Percentiles rank a stretch among this genome's conserved stretches.
Evolutionary conservation across 2,329 filamentous ascomycete genomes (phyloP).

Genomic region (Metarhizium album): DNA sequence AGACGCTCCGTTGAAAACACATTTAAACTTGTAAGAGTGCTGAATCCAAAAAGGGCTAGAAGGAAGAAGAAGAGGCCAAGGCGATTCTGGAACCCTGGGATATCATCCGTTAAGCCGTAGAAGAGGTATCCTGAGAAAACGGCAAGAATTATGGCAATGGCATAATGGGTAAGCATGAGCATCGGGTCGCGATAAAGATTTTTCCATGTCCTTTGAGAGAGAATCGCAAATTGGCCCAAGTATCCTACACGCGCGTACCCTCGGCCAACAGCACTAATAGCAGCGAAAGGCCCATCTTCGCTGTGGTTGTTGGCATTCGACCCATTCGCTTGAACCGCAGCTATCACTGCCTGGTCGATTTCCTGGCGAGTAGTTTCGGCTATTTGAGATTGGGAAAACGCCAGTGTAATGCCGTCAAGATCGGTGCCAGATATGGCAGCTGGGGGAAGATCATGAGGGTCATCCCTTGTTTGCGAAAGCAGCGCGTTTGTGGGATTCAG

Average conservation of each 20-base stretch:
- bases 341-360: conserved; percentile 57
- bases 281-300: conserved; percentile 34
- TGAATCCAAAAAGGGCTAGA: conserved; percentile 91
- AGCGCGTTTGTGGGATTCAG: conserved; percentile 30
- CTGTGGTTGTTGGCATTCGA: conserved; percentile 42
- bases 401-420: conserved; percentile 67
- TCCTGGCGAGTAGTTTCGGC: conserved; percentile 65
- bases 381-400: conserved; percentile 70
- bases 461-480: conserved; percentile 55
- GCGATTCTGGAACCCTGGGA: conserved; percentile 94
- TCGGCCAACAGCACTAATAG: conserved; percentile 53
- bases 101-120: conserved; percentile 91
- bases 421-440: conserved; percentile 57
- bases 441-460: conserved; percentile 52
- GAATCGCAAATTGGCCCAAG: conserved; percentile 71
- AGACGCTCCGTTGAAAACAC: conserved; percentile 88
- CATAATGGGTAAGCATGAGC: conserved; percentile 97
- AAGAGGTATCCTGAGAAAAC: conserved; percentile 93
- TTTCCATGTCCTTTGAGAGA: conserved; percentile 87
- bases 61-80: conserved; percentile 97
- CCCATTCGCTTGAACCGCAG: conserved; percentile 58
- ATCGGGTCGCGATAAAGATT: conserved; percentile 97
- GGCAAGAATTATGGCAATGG: conserved; percentile 87
- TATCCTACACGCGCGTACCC: conserved; percentile 77
- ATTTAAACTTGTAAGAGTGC: conserved; percentile 83